Evolutionary conservation across 176 grass and related monocot genomes (phyloP).

Genomic region (Carex littledalei): DNA sequence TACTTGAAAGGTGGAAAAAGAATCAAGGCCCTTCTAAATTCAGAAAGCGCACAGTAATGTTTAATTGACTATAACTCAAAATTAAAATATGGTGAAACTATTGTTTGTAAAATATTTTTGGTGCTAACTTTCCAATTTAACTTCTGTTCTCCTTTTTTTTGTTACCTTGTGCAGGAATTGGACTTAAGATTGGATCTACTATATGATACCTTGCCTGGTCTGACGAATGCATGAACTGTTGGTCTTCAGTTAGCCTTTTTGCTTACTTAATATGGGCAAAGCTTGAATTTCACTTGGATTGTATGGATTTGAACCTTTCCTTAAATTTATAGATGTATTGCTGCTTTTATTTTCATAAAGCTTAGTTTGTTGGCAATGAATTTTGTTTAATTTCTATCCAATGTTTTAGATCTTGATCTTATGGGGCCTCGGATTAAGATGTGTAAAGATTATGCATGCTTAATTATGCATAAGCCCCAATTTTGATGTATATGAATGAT

Average conservation of each 20-base stretch:
- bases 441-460: not conserved
- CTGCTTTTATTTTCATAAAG: not conserved
- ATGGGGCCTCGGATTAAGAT: not conserved
- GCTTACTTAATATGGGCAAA: not conserved
- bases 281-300: not conserved
- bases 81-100: not conserved
- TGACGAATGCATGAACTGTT: not conserved
- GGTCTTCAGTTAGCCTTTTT: not conserved
- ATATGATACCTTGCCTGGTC: not conserved
- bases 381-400: conserved; percentile 3
- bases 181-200: not conserved
- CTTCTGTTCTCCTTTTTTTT: not conserved
- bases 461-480: not conserved
- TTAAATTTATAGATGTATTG: not conserved
- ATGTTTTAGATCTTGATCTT: not conserved
- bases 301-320: not conserved
- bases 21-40: not conserved
- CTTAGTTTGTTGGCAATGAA: not conserved
- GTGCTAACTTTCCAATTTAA: not conserved
- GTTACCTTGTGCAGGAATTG: not conserved
- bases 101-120: not conserved
- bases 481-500: not conserved
- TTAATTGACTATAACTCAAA: not conserved
- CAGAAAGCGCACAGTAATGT: not conserved
- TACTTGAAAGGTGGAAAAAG: not conserved